Conservation (phyloP, 108 stramenopile species). For the Asterionellopsis glacialis region DNA sequence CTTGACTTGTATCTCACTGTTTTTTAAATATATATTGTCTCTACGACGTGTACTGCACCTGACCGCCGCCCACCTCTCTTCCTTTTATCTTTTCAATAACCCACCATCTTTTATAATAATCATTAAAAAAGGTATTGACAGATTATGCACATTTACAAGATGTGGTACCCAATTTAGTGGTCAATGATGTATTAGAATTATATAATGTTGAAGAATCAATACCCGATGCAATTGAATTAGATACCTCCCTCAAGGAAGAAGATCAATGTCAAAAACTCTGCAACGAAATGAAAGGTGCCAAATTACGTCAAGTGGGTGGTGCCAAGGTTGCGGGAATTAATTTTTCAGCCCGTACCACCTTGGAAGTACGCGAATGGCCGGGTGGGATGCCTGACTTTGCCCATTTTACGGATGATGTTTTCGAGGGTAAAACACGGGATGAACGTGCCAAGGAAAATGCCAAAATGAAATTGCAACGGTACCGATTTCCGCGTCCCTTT, state of each 20-base stretch:
- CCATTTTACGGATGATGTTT: conserved; percentile 62
- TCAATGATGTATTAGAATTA: conserved; percentile 70
- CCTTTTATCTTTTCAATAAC: no score
- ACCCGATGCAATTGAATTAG: conserved; percentile 12
- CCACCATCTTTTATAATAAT: no score
- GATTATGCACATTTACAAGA: conserved; percentile 74
- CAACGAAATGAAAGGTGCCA: conserved; percentile 62
- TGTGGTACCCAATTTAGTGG: conserved; percentile 80
- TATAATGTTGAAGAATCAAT: conserved; percentile 27
- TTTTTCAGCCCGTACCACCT: conserved; percentile 73
- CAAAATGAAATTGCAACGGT: conserved; percentile 48
- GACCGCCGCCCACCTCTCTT: no score
- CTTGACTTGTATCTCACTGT: no score
- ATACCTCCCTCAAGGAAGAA: conserved; percentile 21
- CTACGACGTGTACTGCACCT: no score
- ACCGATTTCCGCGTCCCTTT: conserved; percentile 82
- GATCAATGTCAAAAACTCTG: conserved; percentile 55
- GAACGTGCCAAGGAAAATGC: conserved; percentile 41
- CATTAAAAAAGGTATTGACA: conserved; percentile 24
- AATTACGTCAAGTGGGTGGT: conserved; percentile 78
- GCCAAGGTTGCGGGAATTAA: conserved; percentile 87
- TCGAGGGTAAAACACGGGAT: conserved; percentile 57
- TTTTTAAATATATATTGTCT: no score
- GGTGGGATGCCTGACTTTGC: conserved; percentile 77
- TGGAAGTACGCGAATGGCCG: conserved; percentile 87